Conservation (phyloP, 371 early-diverging fungal genomes). For the Apophysomyces trapeziformis region DNA sequence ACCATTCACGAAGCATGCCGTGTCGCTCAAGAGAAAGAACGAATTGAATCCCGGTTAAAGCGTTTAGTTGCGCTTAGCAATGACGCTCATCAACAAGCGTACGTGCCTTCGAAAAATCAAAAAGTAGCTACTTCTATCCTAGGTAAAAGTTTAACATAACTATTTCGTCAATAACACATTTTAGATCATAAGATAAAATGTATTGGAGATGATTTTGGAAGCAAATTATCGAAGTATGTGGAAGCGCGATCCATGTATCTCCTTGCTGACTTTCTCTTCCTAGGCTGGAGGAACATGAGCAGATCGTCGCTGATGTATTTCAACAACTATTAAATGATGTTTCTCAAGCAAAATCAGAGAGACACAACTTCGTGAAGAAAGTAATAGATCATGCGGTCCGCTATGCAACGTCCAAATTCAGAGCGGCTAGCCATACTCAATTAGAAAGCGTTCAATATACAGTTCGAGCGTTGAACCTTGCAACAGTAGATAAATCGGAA, state of each 20-base stretch:
- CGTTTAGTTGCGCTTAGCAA: not conserved
- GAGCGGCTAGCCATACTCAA: not conserved
- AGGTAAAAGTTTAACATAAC: not conserved
- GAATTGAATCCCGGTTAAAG: not conserved
- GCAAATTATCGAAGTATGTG: not conserved
- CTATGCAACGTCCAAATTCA: not conserved
- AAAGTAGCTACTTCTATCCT: not conserved
- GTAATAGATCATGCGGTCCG: not conserved
- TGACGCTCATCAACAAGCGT: not conserved
- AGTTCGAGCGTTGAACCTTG: not conserved
- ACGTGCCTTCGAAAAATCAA: not conserved
- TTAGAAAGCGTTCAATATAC: not conserved
- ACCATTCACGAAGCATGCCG: not conserved
- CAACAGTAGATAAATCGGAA: not conserved
- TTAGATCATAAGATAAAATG: not conserved
- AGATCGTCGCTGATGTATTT: not conserved
- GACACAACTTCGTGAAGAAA: not conserved
- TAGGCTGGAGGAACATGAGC: not conserved
- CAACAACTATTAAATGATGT: not conserved
- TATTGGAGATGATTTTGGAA: not conserved
- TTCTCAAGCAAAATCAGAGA: not conserved
- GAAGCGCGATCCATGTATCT: not conserved
- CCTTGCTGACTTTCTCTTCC: not conserved
- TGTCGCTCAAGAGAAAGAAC: conserved; percentile 2
- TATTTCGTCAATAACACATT: not conserved